Conservation (phyloP, 140 eudicot species). For the Bidens hawaiensis region DNA sequence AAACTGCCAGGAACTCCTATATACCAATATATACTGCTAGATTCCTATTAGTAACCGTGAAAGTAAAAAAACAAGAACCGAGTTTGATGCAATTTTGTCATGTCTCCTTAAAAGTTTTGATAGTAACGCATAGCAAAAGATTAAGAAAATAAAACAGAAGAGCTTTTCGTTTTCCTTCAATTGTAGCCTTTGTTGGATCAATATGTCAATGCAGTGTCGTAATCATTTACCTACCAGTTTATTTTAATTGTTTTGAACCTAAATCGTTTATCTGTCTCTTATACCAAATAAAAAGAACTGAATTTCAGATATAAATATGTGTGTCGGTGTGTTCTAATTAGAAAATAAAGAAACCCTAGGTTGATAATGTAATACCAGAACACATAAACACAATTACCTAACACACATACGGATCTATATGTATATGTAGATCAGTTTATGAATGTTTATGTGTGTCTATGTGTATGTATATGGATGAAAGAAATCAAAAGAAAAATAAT, state of each 20-base stretch:
- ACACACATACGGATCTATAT: neutral
- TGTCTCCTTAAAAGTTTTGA: neutral
- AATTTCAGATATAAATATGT: slow-evolving; percentile 12
- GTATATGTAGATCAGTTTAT: neutral
- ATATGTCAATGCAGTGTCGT: neutral
- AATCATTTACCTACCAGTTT: too few species aligned
- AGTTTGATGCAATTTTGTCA: neutral
- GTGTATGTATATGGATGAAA: neutral
- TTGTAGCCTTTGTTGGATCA: neutral
- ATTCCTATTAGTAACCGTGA: slow-evolving; percentile 17
- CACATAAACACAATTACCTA: neutral
- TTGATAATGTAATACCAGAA: neutral
- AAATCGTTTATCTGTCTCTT: too few species aligned
- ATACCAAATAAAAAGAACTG: neutral
- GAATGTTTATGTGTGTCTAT: neutral
- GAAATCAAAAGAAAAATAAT: neutral
- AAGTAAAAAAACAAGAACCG: neutral
- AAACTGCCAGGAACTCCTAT: neutral
- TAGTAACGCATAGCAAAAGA: neutral
- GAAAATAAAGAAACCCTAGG: neutral
- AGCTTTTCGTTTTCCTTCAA: neutral
- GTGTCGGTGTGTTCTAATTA: neutral
- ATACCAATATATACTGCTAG: neutral
- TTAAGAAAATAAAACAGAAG: neutral
- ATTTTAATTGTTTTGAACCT: neutral